A percentile compares a stretch with the other conserved stretches of the same genome.
Conservation (phyloP, 352 stramenopile species). For the Sclerospora graminicola region DNA sequence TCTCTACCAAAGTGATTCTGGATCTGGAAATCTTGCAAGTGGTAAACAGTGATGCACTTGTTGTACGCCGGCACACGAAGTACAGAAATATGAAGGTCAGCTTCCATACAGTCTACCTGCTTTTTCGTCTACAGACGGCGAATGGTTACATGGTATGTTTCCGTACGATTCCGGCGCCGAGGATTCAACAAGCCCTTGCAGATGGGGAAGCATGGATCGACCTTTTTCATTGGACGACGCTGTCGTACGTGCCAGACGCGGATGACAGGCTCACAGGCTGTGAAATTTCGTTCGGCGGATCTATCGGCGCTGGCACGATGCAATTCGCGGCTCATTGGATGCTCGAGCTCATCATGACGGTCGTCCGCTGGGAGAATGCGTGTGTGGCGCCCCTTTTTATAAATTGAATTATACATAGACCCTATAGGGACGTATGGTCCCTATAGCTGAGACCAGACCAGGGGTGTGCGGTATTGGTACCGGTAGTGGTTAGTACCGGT, state of each 20-base stretch:
- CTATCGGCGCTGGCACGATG: conserved; percentile 36
- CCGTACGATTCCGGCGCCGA: conserved; percentile 41
- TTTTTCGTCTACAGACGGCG: conserved; percentile 48
- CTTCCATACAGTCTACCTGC: conserved; percentile 65
- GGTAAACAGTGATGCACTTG: conserved; percentile 36
- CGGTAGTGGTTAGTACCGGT: too few relatives aligned
- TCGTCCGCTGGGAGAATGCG: conserved; percentile 55
- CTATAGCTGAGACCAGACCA: too few relatives aligned
- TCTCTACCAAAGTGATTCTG: conserved; percentile 30
- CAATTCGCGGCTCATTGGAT: conserved; percentile 66
- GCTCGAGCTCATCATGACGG: conserved; percentile 69
- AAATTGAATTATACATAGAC: too few relatives aligned
- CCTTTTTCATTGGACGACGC: conserved; percentile 47
- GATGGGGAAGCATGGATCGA: conserved; percentile 49
- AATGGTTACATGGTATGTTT: conserved; percentile 55
- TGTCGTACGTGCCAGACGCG: conserved; percentile 19
- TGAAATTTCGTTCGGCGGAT: conserved; percentile 46
- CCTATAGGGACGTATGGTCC: too few relatives aligned
- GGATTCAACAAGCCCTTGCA: conserved; percentile 37
- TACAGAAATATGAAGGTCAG: conserved; percentile 36
- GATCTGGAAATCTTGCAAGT: conserved; percentile 38
- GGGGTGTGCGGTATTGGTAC: too few relatives aligned
- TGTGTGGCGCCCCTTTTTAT: conserved; percentile 47
- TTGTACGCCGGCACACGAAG: conserved; percentile 48
- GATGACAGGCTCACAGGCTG: conserved; percentile 11